These are phyloP conservation scores for Trichosporon asahii DNA, from an alignment of 1,284 basidiomycete species.

Conservation along the genomic window DNA sequence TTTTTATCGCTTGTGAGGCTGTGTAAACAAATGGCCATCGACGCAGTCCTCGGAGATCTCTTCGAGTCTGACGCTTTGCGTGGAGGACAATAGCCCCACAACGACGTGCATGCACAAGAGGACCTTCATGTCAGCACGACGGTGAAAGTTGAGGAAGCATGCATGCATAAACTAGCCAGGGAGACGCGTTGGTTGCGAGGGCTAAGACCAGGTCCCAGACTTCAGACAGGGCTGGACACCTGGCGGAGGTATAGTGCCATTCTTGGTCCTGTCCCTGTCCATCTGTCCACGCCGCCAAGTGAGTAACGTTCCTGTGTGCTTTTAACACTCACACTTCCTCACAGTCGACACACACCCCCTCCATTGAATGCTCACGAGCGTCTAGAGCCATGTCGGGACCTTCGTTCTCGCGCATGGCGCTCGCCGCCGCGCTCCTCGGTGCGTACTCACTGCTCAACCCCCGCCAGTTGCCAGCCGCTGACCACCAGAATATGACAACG, in stretches of 20 bases:
- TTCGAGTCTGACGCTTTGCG: background rate
- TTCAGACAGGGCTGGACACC: background rate
- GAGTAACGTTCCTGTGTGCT: background rate
- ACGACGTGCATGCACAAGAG: background rate
- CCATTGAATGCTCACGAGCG: background rate
- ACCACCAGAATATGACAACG: constrained; percentile 48
- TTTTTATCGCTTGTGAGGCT: background rate
- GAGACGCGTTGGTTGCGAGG: background rate
- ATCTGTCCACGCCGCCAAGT: constrained; percentile 9
- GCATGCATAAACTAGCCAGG: background rate
- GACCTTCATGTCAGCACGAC: background rate
- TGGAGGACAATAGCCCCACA: background rate
- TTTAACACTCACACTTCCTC: background rate
- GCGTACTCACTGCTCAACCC: background rate
- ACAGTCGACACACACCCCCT: background rate
- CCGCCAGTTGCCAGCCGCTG: constrained; percentile 1
- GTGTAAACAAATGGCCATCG: background rate
- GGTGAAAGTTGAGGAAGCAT: background rate
- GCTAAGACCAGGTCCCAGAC: background rate
- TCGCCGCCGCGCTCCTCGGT: constrained; percentile 45
- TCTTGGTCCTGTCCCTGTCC: background rate
- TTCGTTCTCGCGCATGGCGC: constrained; percentile 34
- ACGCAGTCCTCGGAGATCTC: background rate
- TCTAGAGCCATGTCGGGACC: constrained; percentile 12
- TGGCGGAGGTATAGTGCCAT: constrained; percentile 8